Conservation (phyloP, 441 rosid genomes). For the Jatropha multifida region DNA sequence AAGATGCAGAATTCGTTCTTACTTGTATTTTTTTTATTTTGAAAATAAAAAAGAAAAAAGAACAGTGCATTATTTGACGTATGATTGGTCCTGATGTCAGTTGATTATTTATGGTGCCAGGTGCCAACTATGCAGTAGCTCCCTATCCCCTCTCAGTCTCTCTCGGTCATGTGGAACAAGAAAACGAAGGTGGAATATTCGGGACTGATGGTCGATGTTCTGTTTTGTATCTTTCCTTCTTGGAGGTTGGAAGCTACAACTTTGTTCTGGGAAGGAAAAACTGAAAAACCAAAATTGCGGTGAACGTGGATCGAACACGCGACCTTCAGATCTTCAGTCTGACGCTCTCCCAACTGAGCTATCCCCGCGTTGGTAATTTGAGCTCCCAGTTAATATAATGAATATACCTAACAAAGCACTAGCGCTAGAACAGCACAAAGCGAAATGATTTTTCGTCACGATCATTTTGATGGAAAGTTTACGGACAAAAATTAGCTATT, state of each 20-base stretch:
- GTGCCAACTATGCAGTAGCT: too few relatives aligned
- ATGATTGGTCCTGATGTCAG: too few relatives aligned
- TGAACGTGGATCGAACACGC: slow-evolving; percentile 89
- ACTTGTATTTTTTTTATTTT: too few relatives aligned
- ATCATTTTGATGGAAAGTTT: not conserved
- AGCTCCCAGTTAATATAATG: too few relatives aligned
- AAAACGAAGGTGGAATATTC: not conserved
- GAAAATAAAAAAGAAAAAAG: too few relatives aligned
- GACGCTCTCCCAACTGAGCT: slow-evolving; percentile 98
- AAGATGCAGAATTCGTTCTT: too few relatives aligned
- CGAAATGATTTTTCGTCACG: not conserved
- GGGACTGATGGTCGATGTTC: not conserved
- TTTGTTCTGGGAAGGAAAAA: too few relatives aligned
- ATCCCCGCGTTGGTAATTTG: slow-evolving; percentile 41
- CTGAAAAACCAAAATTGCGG: slow-evolving; percentile 34
- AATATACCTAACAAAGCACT: not conserved
- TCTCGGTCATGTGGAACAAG: too few relatives aligned
- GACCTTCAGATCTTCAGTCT: slow-evolving; percentile 87
- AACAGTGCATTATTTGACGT: too few relatives aligned
- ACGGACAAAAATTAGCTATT: not conserved
- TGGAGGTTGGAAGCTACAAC: too few relatives aligned
- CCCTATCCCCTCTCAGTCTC: too few relatives aligned
- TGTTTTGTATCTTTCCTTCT: not conserved
- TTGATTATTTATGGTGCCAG: too few relatives aligned
- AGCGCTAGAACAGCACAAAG: not conserved